Conservation (phyloP, 371 early-diverging fungal genomes). For the Dinochytrium kinnereticum region DNA sequence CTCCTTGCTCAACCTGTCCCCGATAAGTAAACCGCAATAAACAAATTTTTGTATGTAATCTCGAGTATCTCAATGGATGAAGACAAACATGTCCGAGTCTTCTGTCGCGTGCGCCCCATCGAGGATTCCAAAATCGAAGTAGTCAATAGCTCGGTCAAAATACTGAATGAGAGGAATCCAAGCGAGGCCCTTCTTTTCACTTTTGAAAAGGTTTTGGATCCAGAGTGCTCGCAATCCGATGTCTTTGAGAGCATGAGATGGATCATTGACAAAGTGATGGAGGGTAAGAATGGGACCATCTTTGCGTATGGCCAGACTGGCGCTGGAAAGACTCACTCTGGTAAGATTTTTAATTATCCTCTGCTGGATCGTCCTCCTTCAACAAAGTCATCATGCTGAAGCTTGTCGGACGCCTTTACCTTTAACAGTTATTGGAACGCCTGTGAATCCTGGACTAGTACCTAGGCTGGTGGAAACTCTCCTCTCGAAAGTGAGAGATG, state of each 20-base stretch:
- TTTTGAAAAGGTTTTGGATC: conserved; percentile 1
- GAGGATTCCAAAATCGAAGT: conserved; percentile 1
- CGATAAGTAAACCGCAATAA: neutral
- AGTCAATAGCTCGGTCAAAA: neutral
- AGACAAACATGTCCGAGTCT: conserved; percentile 4
- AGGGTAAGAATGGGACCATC: conserved; percentile 90
- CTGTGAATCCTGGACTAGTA: neutral
- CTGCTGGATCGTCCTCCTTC: no score
- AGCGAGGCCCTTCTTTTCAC: neutral
- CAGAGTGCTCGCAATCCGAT: neutral
- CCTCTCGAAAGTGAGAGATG: neutral
- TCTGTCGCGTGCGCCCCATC: neutral
- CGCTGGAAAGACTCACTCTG: conserved; percentile 76
- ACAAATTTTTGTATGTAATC: neutral
- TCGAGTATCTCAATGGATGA: neutral
- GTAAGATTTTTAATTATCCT: no score
- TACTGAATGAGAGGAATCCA: neutral
- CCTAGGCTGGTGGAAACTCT: neutral
- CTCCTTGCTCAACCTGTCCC: neutral
- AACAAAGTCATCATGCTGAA: no score
- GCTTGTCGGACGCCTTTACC: no score
- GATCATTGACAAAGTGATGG: conserved; percentile 43
- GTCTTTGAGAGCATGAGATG: neutral
- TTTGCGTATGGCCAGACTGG: conserved; percentile 99
- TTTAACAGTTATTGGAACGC: neutral